Percentiles rank a stretch among this genome's conserved stretches.
Conservation (phyloP, 1,139 yeast species). For the Candida sanyaensis region DNA sequence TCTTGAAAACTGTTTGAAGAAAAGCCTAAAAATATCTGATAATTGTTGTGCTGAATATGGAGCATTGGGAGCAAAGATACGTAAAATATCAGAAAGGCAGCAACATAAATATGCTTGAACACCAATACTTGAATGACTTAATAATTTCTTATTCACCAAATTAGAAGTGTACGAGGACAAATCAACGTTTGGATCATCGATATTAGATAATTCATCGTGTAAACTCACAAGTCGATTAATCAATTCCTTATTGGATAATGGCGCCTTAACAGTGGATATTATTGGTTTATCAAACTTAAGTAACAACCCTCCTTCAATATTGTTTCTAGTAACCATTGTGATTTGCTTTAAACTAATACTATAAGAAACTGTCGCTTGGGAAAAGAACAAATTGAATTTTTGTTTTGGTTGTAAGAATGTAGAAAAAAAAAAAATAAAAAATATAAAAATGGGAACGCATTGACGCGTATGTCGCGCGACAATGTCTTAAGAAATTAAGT, state of each 20-base stretch:
- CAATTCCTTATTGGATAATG: constrained; percentile 64
- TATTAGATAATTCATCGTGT: constrained; percentile 59
- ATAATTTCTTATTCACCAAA: constrained; percentile 57
- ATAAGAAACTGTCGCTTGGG: no score
- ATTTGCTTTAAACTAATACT: no score
- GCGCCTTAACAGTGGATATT: constrained; percentile 53
- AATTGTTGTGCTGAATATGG: constrained; percentile 73
- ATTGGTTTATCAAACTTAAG: constrained; percentile 48
- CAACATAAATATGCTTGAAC: constrained; percentile 74
- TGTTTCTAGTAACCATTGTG: constrained; percentile 1
- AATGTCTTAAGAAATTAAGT: background rate
- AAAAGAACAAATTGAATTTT: no score
- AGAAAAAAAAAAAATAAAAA: background rate
- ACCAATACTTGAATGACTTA: constrained; percentile 65
- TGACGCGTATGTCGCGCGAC: constrained; percentile 3
- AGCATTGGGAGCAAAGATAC: constrained; percentile 89
- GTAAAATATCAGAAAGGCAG: constrained; percentile 71
- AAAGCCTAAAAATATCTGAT: constrained; percentile 60
- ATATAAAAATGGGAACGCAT: background rate
- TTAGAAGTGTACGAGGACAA: constrained; percentile 46
- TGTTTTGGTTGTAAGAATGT: background rate
- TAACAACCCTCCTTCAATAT: background rate
- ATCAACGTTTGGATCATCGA: constrained; percentile 64
- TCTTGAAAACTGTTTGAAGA: constrained; percentile 62
- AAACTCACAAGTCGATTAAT: constrained; percentile 42